Base-by-base conservation (phyloP, 495 filamentous ascomycete species). In the Neurospora tetrasperma region DNA sequence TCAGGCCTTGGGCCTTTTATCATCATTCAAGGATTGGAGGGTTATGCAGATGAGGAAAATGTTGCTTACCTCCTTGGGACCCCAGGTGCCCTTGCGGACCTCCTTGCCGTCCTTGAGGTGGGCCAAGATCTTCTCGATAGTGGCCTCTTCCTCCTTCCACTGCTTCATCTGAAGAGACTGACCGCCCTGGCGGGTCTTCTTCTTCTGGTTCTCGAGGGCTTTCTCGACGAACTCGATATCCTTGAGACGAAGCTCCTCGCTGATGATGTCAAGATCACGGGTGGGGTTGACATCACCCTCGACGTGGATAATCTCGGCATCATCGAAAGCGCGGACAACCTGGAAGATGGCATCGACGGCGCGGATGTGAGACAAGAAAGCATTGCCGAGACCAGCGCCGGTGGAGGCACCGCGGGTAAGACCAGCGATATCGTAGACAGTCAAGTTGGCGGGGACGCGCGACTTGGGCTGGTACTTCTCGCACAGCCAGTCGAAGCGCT, bases 271-370 rank as follows among this genome's bases (percentile, higher is more conserved):
- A 76, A 99, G 82, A 86, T 99, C 96, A 78, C 96, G 91, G 71
- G 91, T 86, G 42, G 96, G 96, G 82, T 99, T 91, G 74, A 98
- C 96, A 80, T 98, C 96, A 78, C 96, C 96, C 86, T 99, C 96
- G 77, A 99, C 93, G 87, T 99, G 96, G 80, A 97, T 98, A 81
- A 99, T 98, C 83, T 99, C 96, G 48, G 95, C 96, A 86, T 99
- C 96, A 80, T 99, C 96, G 84, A 99, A 99, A 85, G 92, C 97
- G 76, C 96, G 90, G 44, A 99, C 96, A 54, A 99, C 96, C 85
- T 98, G 94, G 88, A 98, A 99, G 84, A 99, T 97, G 81, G 96
- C 96, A 86, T 99, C 96, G 85, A 99, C 96, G 71, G 96, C 96
- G 79, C 96, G 93, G 78, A 99, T 99, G 82, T 99, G 96, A 16